phyloP scores from a whole-genome alignment of 768 basidiomycete genomes.

The Suillus variegatus region DNA sequence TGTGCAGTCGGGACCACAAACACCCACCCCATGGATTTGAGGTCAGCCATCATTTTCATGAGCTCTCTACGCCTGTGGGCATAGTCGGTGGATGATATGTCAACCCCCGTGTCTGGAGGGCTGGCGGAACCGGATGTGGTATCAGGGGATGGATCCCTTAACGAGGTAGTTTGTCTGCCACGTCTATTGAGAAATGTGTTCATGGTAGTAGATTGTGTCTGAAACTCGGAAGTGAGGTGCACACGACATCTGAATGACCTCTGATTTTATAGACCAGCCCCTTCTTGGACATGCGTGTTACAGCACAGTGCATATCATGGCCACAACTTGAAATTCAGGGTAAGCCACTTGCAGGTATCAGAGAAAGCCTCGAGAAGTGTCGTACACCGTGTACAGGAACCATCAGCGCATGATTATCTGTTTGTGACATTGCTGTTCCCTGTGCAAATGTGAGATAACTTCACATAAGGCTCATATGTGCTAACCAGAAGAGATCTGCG shows the following conservation, averaged over 20 bases:
- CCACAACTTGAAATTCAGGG: not conserved
- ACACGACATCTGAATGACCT: not conserved
- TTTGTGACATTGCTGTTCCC: no score
- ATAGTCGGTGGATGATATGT: conserved; percentile 39
- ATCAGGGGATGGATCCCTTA: not conserved
- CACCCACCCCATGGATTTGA: conserved; percentile 36
- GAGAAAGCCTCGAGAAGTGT: not conserved
- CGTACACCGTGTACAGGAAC: not conserved
- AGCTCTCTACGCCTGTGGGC: conserved; percentile 40
- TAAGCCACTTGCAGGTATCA: not conserved
- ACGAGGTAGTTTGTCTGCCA: not conserved
- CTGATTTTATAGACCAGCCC: not conserved
- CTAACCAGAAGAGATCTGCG: not conserved
- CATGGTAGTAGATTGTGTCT: not conserved
- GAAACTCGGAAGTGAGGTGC: not conserved
- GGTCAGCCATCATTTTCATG: conserved; percentile 39
- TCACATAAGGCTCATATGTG: not conserved
- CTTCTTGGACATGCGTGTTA: not conserved
- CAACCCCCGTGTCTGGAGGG: not conserved
- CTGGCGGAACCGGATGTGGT: not conserved
- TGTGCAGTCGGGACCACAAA: not conserved
- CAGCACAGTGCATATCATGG: not conserved
- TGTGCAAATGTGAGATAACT: not conserved
- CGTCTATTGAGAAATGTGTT: not conserved
- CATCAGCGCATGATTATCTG: not conserved